Evolutionary conservation across 176 grass and related monocot genomes (phyloP), one percentile per base, ranked within the genome.

Genomic region (Raddia distichophylla): DNA sequence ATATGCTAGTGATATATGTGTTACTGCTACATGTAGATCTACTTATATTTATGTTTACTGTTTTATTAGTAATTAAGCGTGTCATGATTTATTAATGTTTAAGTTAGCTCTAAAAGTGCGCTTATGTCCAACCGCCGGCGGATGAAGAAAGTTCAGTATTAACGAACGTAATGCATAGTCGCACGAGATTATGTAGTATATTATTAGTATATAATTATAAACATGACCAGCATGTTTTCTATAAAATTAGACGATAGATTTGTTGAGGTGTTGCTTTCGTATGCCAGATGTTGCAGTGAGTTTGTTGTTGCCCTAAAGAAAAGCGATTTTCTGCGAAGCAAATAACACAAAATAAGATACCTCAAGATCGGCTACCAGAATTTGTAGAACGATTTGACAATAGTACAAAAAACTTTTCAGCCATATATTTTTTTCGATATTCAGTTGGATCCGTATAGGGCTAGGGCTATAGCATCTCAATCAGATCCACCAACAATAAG

Each of bases 141-240:
- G 48, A 35, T 73, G 67, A 16, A 19, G 67, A 80, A 46, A 57
- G 83, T 10, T 79, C 20, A 64, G 67, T 79, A 3, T 34, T 73
- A 79, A 85, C 75, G 75, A 79, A 64, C 35, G 15, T 85, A 67
- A 79, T 56, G 57, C 47, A 32, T 64, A 33, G 33, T 2, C 37
- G 32, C 57, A 60, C 10, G 57, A 10, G 27, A 69, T 55, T 47
- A 27, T 27, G 27, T 57, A 59, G 48, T 47, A 37, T 64, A 32
- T 10, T 67, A 59, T 35, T 64, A 32, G 6, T 67, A 59, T 47
- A 37, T 64, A 32, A 9, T 67, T 14, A 16, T 46, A n/a, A 77
- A 14, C 63, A 69, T 60, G 82, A 49, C 20, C 52, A 43, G 45
- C 52, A 22, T 60, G 64, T 37, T 79, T 69, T 34, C 50, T 57